Conservation (phyloP, 768 basidiomycete species). For the Lactarius pseudohatsudake region DNA sequence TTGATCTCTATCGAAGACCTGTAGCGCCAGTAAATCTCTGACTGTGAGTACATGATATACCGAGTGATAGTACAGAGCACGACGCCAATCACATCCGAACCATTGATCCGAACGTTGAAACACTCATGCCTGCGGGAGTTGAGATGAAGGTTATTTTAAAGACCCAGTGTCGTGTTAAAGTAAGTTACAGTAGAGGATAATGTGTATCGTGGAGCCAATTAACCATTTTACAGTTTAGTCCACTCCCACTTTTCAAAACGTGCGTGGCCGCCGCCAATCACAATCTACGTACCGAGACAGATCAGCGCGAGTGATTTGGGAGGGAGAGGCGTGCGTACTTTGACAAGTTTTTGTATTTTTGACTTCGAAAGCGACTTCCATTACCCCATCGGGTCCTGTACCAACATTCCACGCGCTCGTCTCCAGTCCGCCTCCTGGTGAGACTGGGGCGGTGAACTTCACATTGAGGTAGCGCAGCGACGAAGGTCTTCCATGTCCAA, state of each 20-base stretch:
- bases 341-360: slow-evolving; percentile 41
- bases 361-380: slow-evolving; percentile 42
- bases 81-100: too few relatives aligned
- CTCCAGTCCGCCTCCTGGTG: slow-evolving; percentile 78
- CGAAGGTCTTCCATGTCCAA: slow-evolving; percentile 59
- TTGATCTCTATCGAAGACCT: too few relatives aligned
- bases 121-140: not conserved
- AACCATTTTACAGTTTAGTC: not conserved
- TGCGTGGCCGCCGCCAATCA: not conserved
- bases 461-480: slow-evolving; percentile 67
- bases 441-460: slow-evolving; percentile 80
- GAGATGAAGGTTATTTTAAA: not conserved
- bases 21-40: too few relatives aligned
- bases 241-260: not conserved
- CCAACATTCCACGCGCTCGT: slow-evolving; percentile 79
- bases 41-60: too few relatives aligned
- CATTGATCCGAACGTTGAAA: too few relatives aligned
- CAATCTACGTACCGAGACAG: not conserved
- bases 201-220: not conserved
- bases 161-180: not conserved
- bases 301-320: not conserved
- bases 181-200: not conserved
- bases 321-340: slow-evolving; percentile 33
- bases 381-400: slow-evolving; percentile 39
- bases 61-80: too few relatives aligned